Base-by-base conservation (phyloP, 2,329 filamentous ascomycete species). In the Penicillium occitanis region DNA sequence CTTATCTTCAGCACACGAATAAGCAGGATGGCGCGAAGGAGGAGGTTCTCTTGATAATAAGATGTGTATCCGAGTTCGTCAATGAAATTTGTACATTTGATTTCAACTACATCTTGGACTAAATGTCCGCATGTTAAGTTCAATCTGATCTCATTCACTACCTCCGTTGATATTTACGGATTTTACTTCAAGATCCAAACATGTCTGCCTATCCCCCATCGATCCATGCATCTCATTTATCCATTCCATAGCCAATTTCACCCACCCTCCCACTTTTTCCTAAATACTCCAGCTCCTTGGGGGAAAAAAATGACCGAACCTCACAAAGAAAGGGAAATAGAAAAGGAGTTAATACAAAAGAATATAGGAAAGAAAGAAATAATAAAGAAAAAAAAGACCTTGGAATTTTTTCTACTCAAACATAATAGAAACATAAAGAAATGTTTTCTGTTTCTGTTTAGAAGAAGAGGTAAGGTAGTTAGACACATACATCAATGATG, bases 401-500 rank as follows among this genome's bases (percentile, higher is more conserved):
- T 53, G n/a, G 8, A 22, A 53, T 33, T 53, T 53, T 53, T 50
- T 57, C 37, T 57, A 57, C 53, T 57, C 33, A 37, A 57, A 57
- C 33, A 57, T 57, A 37, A 35, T 35, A 35, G 30, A 37, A 22
- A 57, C 53, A 13, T 14, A 50, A 22, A 37, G n/a, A 25, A 22
- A 25, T 14, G 33, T 22, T 37, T 37, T 57, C n/a, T 35, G 28
- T 55, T 35, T 55, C 30, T 55, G 51, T 13, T 33, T 57, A 57
- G 33, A 57, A 37, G 30, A 57, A 40, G 14, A 57, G n/a, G 53
- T 25, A 37, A 37, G 10, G n/a, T 22, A 22, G 33, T 42, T 64
- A 58, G 53, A 51, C 51, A 67, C 63, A 67, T 51, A 55, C 66
- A 40, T 57, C 3, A 33, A 33, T n/a, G 50, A 42, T 17, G 6